Evolutionary conservation across 2,329 filamentous ascomycete species (phyloP), one percentile per base, ranked within the genome.

Genomic region (Fusarium tricinctum): DNA sequence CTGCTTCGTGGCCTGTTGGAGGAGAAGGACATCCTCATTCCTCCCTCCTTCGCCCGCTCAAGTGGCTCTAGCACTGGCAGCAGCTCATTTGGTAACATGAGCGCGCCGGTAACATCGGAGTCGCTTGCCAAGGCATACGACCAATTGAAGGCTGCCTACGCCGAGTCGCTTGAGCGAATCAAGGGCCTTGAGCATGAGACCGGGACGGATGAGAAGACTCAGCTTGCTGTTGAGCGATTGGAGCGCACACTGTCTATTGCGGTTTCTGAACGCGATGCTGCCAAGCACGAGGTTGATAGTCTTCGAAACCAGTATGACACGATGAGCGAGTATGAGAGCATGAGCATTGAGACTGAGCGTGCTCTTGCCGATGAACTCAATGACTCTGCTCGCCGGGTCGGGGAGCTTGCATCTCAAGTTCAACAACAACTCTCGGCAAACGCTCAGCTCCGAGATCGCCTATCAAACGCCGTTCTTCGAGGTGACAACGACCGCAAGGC

Each of bases 401-500:
- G 97, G 73, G 87, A 91, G 63, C 85, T 98, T 20, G 92, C 93
- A 8, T 83, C 84, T 39, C 91, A 97, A 76, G 93, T 97, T 23
- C 89, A 91, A 57, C 84, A 89, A 57, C 95, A 97, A 78, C 85
- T 98, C 42, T 83, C 89, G n/a, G 87, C 87, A 32, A 98, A 98
- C 78, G 85, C 87, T 38, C 84, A 87, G 28, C 84, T 99, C 49
- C 91, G 94, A 58, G 83, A 87, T 57, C 91, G 95, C 42, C 88
- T 99, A 3, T 84, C 90, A 8, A 88, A 92, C 20, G 93, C 94
- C 2, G 92, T 98, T 38, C 84, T 88, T 52, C 92, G 93, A 67
- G 94, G 95, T 58, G 95, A 98, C 74, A 85, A 86, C 32, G 93
- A 96, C 73, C 94, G 97, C 77, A 90, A 90, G 74, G 82, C 89